Evolutionary conservation across 1,284 basidiomycete species (phyloP).

Genomic region (Ceratobasidium sp.): DNA sequence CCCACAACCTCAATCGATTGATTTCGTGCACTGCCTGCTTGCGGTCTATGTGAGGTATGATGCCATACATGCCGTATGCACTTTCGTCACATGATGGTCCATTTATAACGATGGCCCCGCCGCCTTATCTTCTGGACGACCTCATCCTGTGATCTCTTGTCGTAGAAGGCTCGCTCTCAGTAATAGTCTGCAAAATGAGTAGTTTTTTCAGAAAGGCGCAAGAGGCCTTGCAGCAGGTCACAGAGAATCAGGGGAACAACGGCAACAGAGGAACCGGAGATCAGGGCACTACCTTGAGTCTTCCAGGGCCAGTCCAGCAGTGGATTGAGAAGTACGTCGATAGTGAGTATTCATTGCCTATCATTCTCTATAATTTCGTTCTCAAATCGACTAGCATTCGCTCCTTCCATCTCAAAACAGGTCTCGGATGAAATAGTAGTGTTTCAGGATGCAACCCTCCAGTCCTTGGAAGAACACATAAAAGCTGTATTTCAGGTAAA

Average conservation of each 20-base stretch:
- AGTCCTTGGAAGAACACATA: slow-evolving; percentile 41
- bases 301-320: slow-evolving; percentile 24
- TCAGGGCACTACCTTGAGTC: background rate
- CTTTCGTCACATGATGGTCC: slow-evolving; percentile 23
- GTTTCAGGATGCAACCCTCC: slow-evolving; percentile 39
- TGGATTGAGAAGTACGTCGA: slow-evolving; percentile 44
- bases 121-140: slow-evolving; percentile 1
- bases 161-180: background rate
- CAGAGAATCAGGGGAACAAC: background rate
- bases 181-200: background rate
- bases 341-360: slow-evolving; percentile 21
- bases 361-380: background rate
- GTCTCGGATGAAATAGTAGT: slow-evolving; percentile 39
- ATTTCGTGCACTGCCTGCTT: background rate
- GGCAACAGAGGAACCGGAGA: background rate
- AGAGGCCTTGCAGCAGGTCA: slow-evolving; percentile 15
- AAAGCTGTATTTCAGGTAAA: slow-evolving; percentile 34
- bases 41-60: background rate
- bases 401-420: slow-evolving; percentile 37
- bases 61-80: slow-evolving; percentile 29
- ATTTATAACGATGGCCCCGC: background rate
- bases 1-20: slow-evolving; percentile 12
- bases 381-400: slow-evolving; percentile 31
- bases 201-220: slow-evolving; percentile 30
- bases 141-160: background rate